Evolutionary conservation across 2,329 filamentous ascomycete species (phyloP).

Genomic region (Aspergillus amoenus): DNA sequence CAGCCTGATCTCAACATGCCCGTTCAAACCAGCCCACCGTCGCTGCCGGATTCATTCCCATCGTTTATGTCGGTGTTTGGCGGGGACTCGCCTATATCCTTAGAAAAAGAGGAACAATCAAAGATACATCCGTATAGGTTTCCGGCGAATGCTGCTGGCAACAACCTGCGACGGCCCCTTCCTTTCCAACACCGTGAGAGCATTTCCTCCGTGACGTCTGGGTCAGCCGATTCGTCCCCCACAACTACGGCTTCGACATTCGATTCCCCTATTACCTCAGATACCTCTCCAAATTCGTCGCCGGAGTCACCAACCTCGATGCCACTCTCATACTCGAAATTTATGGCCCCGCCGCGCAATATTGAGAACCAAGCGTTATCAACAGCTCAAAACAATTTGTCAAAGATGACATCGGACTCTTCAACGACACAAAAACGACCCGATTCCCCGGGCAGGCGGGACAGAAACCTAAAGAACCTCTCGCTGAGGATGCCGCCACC

Average conservation of each 20-base stretch:
- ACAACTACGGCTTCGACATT: constrained; percentile 92
- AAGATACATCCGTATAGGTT: constrained; percentile 26
- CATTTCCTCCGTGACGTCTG: constrained; percentile 55
- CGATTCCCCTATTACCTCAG: constrained; percentile 85
- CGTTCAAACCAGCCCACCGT: constrained; percentile 41
- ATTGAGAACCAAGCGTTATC: constrained; percentile 27
- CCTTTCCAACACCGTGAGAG: constrained; percentile 44
- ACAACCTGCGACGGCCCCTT: constrained; percentile 25
- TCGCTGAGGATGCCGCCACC: constrained; percentile 60
- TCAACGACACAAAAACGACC: constrained; percentile 42
- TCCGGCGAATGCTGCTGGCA: constrained; percentile 29
- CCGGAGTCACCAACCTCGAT: constrained; percentile 83
- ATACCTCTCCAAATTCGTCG: constrained; percentile 87
- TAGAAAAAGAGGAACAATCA: constrained; percentile 30
- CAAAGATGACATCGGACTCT: constrained; percentile 25
- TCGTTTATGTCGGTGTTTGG: constrained; percentile 56
- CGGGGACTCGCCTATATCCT: constrained; percentile 30
- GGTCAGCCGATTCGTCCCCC: constrained; percentile 90
- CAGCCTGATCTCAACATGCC: constrained; percentile 34
- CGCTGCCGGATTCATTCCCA: constrained; percentile 47
- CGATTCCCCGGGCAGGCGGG: constrained; percentile 39
- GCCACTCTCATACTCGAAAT: constrained; percentile 51
- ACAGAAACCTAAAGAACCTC: constrained; percentile 63
- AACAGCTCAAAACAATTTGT: constrained; percentile 23
- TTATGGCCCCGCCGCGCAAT: constrained; percentile 31